A percentile compares a stretch with the other conserved stretches of the same genome.
Evolutionary conservation across 228 moss, liverwort and hornwort species (phyloP).

Genomic region (Sphagnum magellanicum): DNA sequence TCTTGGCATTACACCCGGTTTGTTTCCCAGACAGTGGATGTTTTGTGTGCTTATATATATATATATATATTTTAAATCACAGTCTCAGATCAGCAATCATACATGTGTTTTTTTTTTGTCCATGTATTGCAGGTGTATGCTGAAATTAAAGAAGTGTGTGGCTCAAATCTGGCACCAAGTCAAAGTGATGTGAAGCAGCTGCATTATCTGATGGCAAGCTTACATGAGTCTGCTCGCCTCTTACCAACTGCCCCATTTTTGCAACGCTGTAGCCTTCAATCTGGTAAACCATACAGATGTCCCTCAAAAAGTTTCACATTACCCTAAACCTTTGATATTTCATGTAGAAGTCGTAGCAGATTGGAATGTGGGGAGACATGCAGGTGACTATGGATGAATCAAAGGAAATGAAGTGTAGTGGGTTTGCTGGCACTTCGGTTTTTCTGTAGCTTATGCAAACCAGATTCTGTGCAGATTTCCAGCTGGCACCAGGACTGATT

Average conservation of each 20-base stretch:
- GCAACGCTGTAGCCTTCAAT: slow-evolving; percentile 21
- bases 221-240: slow-evolving; percentile 29
- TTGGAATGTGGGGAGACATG: too few relatives aligned
- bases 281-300: slow-evolving; percentile 5
- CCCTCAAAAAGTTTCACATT: not conserved
- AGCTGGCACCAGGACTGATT: slow-evolving; percentile 11
- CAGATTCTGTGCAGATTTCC: slow-evolving; percentile 17
- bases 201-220: slow-evolving; percentile 20
- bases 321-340: too few relatives aligned
- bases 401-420: not conserved
- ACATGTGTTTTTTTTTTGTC: not conserved
- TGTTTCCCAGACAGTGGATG: too few relatives aligned
- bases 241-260: slow-evolving; percentile 18
- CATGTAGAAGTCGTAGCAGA: too few relatives aligned
- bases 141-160: slow-evolving; percentile 21
- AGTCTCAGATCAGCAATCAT: not conserved
- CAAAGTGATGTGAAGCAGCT: slow-evolving; percentile 20
- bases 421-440: not conserved
- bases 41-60: not conserved
- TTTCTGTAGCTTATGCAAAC: too few relatives aligned
- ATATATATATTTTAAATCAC: not conserved
- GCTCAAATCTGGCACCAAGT: slow-evolving; percentile 1
- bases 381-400: too few relatives aligned
- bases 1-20: too few relatives aligned
- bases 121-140: slow-evolving; percentile 10